A percentile compares a stretch with the other conserved stretches of the same genome.
These are phyloP conservation scores for Ilyonectria sp. DNA, from an alignment of 2,329 filamentous ascomycete genomes.

Conservation along the genomic window DNA sequence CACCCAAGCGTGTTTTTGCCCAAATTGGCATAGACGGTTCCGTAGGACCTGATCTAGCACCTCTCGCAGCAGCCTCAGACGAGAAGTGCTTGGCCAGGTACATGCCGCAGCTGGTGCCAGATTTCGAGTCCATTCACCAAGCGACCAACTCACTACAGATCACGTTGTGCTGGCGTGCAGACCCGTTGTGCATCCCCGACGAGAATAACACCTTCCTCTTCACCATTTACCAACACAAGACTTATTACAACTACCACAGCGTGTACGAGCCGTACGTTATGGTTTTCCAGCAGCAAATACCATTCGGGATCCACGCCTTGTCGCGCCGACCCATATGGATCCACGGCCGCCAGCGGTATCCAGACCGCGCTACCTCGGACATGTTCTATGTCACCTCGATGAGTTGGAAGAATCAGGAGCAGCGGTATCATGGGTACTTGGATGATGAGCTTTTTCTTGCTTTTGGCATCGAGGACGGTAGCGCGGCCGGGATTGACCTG, in stretches of 20 bases:
- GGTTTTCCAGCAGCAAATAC: constrained; percentile 62
- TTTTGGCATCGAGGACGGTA: constrained; percentile 70
- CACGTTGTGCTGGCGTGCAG: constrained; percentile 66
- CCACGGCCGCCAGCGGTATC: constrained; percentile 59
- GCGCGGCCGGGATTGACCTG: constrained; percentile 66
- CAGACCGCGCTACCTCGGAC: constrained; percentile 57
- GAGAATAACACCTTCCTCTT: constrained; percentile 69
- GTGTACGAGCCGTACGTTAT: constrained; percentile 71
- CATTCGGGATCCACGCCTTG: constrained; percentile 66
- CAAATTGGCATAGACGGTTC: constrained; percentile 61
- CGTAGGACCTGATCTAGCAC: constrained; percentile 63
- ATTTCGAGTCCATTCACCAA: constrained; percentile 68
- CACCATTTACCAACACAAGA: constrained; percentile 70
- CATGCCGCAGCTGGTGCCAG: constrained; percentile 56
- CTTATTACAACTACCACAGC: constrained; percentile 62
- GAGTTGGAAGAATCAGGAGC: constrained; percentile 65
- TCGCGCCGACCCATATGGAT: constrained; percentile 70
- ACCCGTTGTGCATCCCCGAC: constrained; percentile 59
- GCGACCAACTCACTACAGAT: constrained; percentile 71
- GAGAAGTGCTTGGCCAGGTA: constrained; percentile 61
- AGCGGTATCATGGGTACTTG: constrained; percentile 68
- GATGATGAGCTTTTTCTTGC: constrained; percentile 69
- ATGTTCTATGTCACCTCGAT: constrained; percentile 73
- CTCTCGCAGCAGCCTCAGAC: constrained; percentile 55
- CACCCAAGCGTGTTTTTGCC: constrained; percentile 65